phyloP scores from a whole-genome alignment of 352 stramenopile genomes.

The Phytophthora boehmeriae region DNA sequence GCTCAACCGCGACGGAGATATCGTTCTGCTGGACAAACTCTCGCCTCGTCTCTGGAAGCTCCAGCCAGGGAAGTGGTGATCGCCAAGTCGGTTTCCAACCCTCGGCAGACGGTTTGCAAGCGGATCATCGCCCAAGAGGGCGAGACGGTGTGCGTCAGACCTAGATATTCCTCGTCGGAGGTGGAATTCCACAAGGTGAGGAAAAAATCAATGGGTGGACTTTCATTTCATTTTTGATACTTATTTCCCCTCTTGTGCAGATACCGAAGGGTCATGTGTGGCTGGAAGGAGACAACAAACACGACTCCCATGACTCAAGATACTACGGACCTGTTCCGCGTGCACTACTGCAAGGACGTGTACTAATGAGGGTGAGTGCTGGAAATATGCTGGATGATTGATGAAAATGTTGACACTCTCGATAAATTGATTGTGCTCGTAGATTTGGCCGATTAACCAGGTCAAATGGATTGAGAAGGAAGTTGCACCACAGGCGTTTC shows the following conservation, averaged over 20 bases:
- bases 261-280: conserved; percentile 94
- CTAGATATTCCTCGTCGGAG: conserved; percentile 71
- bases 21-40: conserved; percentile 91
- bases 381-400: neutral
- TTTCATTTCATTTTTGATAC: neutral
- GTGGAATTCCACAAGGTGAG: conserved; percentile 77
- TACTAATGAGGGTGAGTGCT: conserved; percentile 85
- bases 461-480: conserved; percentile 69
- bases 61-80: conserved; percentile 89
- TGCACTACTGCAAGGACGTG: conserved; percentile 89
- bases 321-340: conserved; percentile 96
- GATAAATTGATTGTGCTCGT: neutral
- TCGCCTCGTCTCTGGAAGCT: conserved; percentile 68
- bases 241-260: conserved; percentile 18
- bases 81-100: conserved; percentile 86
- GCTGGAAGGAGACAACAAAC: conserved; percentile 97
- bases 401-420: neutral
- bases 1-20: conserved; percentile 89
- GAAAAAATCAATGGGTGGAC: neutral
- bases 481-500: conserved; percentile 54
- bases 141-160: conserved; percentile 78
- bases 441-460: conserved; percentile 86
- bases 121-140: conserved; percentile 86
- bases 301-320: conserved; percentile 95
- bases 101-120: conserved; percentile 89